phyloP scores from a whole-genome alignment of 257 asterid species.

The Leonotis leonurus region DNA sequence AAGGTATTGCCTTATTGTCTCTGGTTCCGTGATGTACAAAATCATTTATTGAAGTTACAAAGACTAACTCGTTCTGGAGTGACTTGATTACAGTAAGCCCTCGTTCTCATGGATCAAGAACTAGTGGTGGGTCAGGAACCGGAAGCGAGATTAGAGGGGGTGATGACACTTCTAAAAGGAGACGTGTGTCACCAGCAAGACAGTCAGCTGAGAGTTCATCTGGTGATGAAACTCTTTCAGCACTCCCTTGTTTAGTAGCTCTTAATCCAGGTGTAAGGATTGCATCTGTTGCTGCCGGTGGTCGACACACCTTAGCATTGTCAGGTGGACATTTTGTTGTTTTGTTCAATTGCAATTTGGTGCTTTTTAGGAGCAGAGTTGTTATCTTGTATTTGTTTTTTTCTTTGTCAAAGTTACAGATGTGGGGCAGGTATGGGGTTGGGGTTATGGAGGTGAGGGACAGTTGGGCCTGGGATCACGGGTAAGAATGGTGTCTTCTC shows the following conservation, averaged over 20 bases:
- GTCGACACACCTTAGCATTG: constrained; percentile 86
- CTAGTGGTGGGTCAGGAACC: constrained; percentile 38
- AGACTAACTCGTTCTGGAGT: constrained; percentile 39
- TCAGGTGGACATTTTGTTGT: constrained; percentile 51
- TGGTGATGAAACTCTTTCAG: constrained; percentile 70
- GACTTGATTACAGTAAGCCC: constrained; percentile 61
- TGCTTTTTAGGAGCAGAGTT: constrained; percentile 15
- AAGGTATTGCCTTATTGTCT: constrained; percentile 47
- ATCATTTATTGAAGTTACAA: constrained; percentile 24
- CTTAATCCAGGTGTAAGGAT: constrained; percentile 78
- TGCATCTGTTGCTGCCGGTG: constrained; percentile 86
- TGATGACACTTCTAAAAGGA: constrained; percentile 76
- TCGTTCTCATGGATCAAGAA: constrained; percentile 67
- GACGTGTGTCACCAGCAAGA: constrained; percentile 67
- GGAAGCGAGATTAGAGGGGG: constrained; percentile 47
- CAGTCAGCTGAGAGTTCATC: constrained; percentile 75
- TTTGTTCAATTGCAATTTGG: neutral
- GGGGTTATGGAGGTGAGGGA: constrained; percentile 99
- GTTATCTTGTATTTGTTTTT: constrained; percentile 16
- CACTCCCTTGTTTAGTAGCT: constrained; percentile 81
- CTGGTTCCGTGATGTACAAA: constrained; percentile 21
- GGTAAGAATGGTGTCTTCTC: constrained; percentile 91
- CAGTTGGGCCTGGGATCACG: constrained; percentile 96
- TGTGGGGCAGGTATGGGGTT: constrained; percentile 98
- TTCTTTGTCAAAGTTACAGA: constrained; percentile 51